phyloP scores from a whole-genome alignment of 2,329 filamentous ascomycete species.

The Ophiosphaerella korrae region DNA sequence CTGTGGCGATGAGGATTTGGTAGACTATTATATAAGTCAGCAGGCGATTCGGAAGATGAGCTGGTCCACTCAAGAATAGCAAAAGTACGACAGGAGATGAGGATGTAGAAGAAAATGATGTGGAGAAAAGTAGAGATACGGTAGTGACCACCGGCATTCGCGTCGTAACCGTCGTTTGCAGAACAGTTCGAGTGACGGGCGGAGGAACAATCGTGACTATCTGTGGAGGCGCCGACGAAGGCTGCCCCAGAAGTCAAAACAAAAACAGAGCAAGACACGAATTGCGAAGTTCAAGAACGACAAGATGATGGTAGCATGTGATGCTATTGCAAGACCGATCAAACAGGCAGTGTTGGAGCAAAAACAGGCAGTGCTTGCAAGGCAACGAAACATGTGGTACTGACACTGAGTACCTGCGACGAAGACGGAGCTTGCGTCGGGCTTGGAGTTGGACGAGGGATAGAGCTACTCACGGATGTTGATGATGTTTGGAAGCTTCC shows the following conservation, averaged over 20 bases:
- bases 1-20: slow-evolving; percentile 20
- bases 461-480: slow-evolving; percentile 31
- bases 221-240: slow-evolving; percentile 38
- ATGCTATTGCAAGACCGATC: slow-evolving; percentile 4
- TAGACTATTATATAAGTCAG: slow-evolving; percentile 17
- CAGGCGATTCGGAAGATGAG: slow-evolving; percentile 11
- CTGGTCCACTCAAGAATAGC: slow-evolving; percentile 18
- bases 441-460: slow-evolving; percentile 11
- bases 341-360: slow-evolving; percentile 1
- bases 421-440: slow-evolving; percentile 17
- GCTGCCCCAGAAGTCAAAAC: slow-evolving; percentile 43
- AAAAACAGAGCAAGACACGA: slow-evolving; percentile 6
- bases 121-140: slow-evolving; percentile 4
- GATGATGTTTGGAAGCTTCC: slow-evolving; percentile 42
- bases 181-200: slow-evolving; percentile 32
- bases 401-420: slow-evolving; percentile 32
- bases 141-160: slow-evolving; percentile 23
- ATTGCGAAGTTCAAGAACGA: neutral
- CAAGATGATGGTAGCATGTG: slow-evolving; percentile 1
- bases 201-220: slow-evolving; percentile 25
- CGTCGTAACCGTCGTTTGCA: slow-evolving; percentile 29
- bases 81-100: slow-evolving; percentile 14
- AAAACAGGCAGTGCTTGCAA: slow-evolving; percentile 19
- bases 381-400: slow-evolving; percentile 29
- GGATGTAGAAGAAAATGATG: slow-evolving; percentile 10